Percentiles rank a stretch among this genome's conserved stretches.
Evolutionary conservation across 768 basidiomycete species (phyloP).

Genomic region (Clitopilus hobsonii): DNA sequence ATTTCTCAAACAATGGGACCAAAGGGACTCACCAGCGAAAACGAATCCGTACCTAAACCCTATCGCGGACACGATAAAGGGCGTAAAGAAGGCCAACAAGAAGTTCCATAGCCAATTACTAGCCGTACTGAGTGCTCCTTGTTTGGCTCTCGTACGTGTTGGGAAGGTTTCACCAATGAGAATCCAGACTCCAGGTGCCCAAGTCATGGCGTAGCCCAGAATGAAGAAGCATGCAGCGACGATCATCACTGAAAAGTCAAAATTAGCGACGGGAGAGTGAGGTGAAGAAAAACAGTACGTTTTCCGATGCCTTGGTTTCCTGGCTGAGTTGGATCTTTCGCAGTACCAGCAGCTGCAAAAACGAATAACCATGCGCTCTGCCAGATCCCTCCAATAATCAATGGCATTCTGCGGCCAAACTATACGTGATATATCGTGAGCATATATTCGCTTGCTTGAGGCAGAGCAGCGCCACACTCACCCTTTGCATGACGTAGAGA

Average conservation of each 20-base stretch:
- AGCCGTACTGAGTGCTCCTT: conserved; percentile 61
- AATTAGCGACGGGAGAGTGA: neutral
- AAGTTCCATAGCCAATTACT: conserved; percentile 70
- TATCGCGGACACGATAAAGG: conserved; percentile 59
- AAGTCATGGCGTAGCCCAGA: conserved; percentile 65
- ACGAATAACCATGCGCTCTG: conserved; percentile 68
- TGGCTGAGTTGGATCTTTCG: conserved; percentile 39
- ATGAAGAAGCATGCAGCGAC: conserved; percentile 70
- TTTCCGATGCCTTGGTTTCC: conserved; percentile 46
- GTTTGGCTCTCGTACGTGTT: conserved; percentile 66
- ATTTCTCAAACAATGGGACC: neutral
- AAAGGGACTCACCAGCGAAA: conserved; percentile 46
- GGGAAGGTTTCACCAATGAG: conserved; percentile 76
- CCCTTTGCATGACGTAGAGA: conserved; percentile 67
- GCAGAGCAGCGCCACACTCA: conserved; percentile 17
- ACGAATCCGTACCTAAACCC: conserved; percentile 63
- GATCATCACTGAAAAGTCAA: conserved; percentile 44
- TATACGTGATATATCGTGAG: conserved; percentile 14
- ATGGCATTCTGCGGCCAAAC: conserved; percentile 61
- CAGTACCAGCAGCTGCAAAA: conserved; percentile 69
- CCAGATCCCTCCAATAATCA: conserved; percentile 70
- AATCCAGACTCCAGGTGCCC: conserved; percentile 77
- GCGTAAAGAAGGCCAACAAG: conserved; percentile 75
- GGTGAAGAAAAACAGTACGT: conserved; percentile 25
- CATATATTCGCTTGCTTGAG: neutral